Evolutionary conservation across 805 yeast genomes (phyloP).

Genomic region (Ogataea pignaliae): DNA sequence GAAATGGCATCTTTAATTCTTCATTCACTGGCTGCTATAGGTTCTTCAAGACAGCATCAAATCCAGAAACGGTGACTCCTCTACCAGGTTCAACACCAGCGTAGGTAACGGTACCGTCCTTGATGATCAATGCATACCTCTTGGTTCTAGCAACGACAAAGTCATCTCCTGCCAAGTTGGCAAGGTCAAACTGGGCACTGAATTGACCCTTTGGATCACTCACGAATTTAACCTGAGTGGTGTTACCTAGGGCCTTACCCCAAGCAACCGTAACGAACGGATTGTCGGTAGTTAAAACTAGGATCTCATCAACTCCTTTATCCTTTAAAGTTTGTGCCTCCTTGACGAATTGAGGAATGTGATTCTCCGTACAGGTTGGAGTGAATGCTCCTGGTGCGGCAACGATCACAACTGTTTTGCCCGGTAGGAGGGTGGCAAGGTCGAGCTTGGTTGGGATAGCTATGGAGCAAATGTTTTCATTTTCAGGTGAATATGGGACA

Average conservation of each 20-base stretch:
- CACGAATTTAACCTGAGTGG: constrained; percentile 34
- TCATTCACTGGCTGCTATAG: constrained; percentile 7
- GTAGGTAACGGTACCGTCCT: constrained; percentile 31
- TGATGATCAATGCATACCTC: constrained; percentile 71
- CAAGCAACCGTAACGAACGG: constrained; percentile 41
- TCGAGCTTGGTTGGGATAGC: constrained; percentile 35
- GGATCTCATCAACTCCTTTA: constrained; percentile 35
- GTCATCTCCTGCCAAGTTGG: constrained; percentile 45
- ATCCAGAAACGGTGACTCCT: constrained; percentile 42
- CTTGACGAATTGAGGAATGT: constrained; percentile 36
- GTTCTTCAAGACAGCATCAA: constrained; percentile 35
- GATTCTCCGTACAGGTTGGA: constrained; percentile 42
- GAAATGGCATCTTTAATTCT: not conserved
- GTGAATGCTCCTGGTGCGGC: constrained; percentile 51
- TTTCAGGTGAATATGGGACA: constrained; percentile 37
- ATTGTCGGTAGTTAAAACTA: constrained; percentile 38
- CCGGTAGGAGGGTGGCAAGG: constrained; percentile 31
- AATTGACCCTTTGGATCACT: constrained; percentile 33
- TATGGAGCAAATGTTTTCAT: constrained; percentile 36
- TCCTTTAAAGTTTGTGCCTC: constrained; percentile 33
- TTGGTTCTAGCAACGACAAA: constrained; percentile 58
- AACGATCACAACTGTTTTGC: constrained; percentile 36
- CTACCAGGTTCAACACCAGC: constrained; percentile 39
- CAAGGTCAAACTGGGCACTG: constrained; percentile 55
- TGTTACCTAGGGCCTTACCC: constrained; percentile 44